These are phyloP conservation scores for Wickerhamiella alocasiicola DNA, from an alignment of 805 yeast species.

Conservation along the genomic window DNA sequence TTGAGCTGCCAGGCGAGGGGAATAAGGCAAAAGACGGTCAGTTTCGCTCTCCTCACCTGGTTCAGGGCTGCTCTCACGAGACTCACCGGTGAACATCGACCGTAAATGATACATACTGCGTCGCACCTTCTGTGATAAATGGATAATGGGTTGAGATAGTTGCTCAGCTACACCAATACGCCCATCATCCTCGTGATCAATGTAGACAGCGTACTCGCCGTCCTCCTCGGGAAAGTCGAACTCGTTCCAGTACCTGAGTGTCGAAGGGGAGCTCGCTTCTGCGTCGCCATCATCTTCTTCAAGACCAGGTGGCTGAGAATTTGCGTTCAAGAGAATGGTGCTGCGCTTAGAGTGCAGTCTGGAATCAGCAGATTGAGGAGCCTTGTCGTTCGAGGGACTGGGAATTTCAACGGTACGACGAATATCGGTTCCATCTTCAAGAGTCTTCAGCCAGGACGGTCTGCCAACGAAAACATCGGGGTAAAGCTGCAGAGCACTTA, in stretches of 20 bases:
- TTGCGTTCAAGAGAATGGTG: conserved; percentile 17
- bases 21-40: conserved; percentile 10
- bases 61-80: conserved; percentile 11
- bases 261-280: conserved; percentile 12
- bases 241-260: conserved; percentile 50
- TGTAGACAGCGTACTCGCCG: conserved; percentile 21
- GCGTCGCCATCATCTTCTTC: not conserved
- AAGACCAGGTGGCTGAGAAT: conserved; percentile 7
- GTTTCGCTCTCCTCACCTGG: conserved; percentile 14
- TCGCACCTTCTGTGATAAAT: conserved; percentile 20
- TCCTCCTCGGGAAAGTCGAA: conserved; percentile 49
- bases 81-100: conserved; percentile 11
- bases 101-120: conserved; percentile 14
- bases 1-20: conserved; percentile 15
- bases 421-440: conserved; percentile 32
- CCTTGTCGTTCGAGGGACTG: not conserved
- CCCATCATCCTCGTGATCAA: conserved; percentile 26
- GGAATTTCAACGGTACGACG: conserved; percentile 25
- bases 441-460: conserved; percentile 32
- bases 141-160: conserved; percentile 24
- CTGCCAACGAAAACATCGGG: conserved; percentile 24
- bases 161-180: conserved; percentile 25
- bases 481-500: conserved; percentile 26
- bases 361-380: not conserved
- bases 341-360: conserved; percentile 4